Conservation (phyloP, 192 early-diverging fungal genomes). For the Neocallimastix lanati region DNA sequence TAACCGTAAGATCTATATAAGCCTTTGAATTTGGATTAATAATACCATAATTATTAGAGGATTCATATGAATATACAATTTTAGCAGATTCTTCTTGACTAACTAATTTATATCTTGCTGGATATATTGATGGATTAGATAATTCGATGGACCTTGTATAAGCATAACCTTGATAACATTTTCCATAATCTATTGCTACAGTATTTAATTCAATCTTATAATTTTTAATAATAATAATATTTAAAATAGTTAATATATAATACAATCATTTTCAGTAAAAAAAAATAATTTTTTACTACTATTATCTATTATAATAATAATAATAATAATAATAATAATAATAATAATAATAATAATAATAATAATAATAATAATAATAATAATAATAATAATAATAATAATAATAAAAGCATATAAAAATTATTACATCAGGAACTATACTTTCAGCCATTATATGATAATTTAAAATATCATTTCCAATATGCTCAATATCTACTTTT, state of each 20-base stretch:
- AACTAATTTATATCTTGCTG: slow-evolving; percentile 20
- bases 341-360: too few species aligned
- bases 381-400: slow-evolving; percentile 2
- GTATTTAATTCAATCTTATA: slow-evolving; percentile 15
- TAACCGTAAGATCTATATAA: slow-evolving; percentile 14
- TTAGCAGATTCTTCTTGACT: slow-evolving; percentile 23
- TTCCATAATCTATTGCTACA: slow-evolving; percentile 16
- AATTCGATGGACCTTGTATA: slow-evolving; percentile 19
- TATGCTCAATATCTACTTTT: slow-evolving; percentile 19
- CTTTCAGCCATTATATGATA: slow-evolving; percentile 21
- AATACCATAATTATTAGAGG: slow-evolving; percentile 14
- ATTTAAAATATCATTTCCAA: slow-evolving; percentile 17
- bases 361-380: too few species aligned
- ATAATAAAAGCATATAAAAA: too few species aligned
- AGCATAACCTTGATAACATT: slow-evolving; percentile 25
- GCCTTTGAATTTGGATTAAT: slow-evolving; percentile 19
- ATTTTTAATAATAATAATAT: too few species aligned
- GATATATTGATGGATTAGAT: slow-evolving; percentile 19
- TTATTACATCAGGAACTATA: slow-evolving; percentile 27
- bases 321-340: not conserved
- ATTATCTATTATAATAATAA: too few species aligned
- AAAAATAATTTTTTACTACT: too few species aligned
- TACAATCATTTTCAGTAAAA: too few species aligned
- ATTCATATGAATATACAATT: slow-evolving; percentile 19
- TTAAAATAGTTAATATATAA: too few species aligned